A percentile compares a stretch with the other conserved stretches of the same genome.
These are phyloP conservation scores for Gymnopus androsaceus DNA, from an alignment of 1,284 basidiomycete species.

Conservation along the genomic window DNA sequence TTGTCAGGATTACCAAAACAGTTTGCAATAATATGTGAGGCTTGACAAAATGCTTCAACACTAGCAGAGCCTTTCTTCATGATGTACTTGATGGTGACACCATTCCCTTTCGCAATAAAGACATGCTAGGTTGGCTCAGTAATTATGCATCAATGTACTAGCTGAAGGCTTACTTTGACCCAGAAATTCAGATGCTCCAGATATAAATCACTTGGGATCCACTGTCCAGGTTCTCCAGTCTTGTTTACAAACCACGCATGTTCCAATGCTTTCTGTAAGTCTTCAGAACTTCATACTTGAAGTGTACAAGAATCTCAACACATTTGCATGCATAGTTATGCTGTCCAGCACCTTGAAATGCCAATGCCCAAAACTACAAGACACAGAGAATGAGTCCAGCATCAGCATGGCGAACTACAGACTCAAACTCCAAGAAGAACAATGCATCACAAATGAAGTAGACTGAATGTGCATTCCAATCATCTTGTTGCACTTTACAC, in stretches of 20 bases:
- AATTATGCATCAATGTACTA: no score
- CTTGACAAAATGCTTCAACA: conserved; percentile 28
- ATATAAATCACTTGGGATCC: conserved; percentile 25
- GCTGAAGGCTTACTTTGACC: conserved; percentile 23
- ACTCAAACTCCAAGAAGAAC: conserved; percentile 29
- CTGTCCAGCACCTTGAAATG: conserved; percentile 28
- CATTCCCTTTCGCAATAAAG: conserved; percentile 27
- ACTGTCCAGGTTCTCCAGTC: conserved; percentile 20
- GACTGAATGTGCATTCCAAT: conserved; percentile 20
- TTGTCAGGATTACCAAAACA: conserved; percentile 26
- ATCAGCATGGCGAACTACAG: conserved; percentile 29
- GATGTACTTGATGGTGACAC: conserved; percentile 28
- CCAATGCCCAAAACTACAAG: conserved; percentile 27
- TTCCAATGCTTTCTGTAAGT: conserved; percentile 22
- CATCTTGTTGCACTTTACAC: conserved; percentile 16
- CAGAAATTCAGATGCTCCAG: conserved; percentile 27
- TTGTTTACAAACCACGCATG: conserved; percentile 28
- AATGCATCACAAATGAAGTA: conserved; percentile 25
- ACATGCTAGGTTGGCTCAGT: conserved; percentile 21
- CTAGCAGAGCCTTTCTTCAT: conserved; percentile 30
- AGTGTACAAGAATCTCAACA: conserved; percentile 25
- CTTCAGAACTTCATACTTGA: conserved; percentile 27
- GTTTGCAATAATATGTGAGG: conserved; percentile 21
- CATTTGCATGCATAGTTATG: conserved; percentile 34
- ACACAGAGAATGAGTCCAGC: conserved; percentile 27